These are phyloP conservation scores for Aspergillus clavatus DNA, from an alignment of 2,329 filamentous ascomycete species.

Conservation along the genomic window DNA sequence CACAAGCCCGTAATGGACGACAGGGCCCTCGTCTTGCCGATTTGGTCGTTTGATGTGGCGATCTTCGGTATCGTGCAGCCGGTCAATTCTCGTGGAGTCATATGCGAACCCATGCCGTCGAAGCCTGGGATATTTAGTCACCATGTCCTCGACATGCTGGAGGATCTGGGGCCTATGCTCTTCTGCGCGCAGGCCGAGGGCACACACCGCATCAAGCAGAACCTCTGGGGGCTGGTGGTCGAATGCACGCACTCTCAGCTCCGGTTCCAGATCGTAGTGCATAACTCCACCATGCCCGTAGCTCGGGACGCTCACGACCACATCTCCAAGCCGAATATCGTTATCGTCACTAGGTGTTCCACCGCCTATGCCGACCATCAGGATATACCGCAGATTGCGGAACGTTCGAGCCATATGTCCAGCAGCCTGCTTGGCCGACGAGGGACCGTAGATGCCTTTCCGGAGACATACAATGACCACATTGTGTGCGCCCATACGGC, in stretches of 20 bases:
- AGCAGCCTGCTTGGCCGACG: not conserved
- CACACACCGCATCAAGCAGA: constrained; percentile 1
- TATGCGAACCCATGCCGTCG: constrained; percentile 1
- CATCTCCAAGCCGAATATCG: constrained; percentile 15
- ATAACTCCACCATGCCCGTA: constrained; percentile 12
- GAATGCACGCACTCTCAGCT: constrained; percentile 5
- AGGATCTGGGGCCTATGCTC: not conserved
- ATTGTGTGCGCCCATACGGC: not conserved
- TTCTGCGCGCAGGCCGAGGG: no score
- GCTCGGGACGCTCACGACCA: constrained; percentile 11
- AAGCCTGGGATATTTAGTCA: constrained; percentile 1
- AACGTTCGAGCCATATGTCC: constrained; percentile 2
- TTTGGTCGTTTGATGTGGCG: not conserved
- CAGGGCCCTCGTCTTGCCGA: not conserved
- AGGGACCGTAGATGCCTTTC: constrained; percentile 3
- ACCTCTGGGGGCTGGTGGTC: constrained; percentile 10
- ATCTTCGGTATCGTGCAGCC: not conserved
- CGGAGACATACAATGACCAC: constrained; percentile 7
- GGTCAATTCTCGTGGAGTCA: not conserved
- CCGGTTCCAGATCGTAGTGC: constrained; percentile 18
- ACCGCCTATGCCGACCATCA: constrained; percentile 15
- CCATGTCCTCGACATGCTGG: constrained; percentile 1
- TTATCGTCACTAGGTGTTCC: constrained; percentile 4
- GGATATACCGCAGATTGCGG: not conserved
- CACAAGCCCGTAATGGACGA: constrained; percentile 16